Evolutionary conservation across 352 stramenopile species (phyloP), one percentile per base, ranked within the genome.

Genomic region (Phytophthora chlamydospora): DNA sequence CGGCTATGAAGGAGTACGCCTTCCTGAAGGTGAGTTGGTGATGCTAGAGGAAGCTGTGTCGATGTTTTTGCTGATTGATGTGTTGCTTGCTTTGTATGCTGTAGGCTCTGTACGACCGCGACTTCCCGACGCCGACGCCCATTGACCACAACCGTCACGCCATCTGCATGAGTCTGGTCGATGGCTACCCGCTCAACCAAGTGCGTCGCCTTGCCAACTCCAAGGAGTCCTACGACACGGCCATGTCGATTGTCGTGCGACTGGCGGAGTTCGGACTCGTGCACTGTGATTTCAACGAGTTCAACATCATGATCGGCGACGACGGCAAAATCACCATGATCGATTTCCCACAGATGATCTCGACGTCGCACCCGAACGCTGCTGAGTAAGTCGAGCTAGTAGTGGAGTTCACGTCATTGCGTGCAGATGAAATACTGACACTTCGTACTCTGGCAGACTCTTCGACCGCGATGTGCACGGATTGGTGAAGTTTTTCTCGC

Each of bases 331-430:
- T 99, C 14, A 99, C 97, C 13, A 96, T 99, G 73, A 99, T 99
- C 78, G 98, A 99, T 89, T 99, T 99, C 75, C 98, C 98, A 11
- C 98, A 99, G 83, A 99, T 99, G 98, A 97, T 99, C 47, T 99
- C 92, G 8, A 99, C 95, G 2, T 93, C 86, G 21, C 98, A 99
- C 76, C 88, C 92, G 6, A 99, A 99, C 77, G 98, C 98, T 27
- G 72, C 89, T 39, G 95, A 99, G 82, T 99, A 86, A 68, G 91
- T 73, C 12, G n/a, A 58, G 19, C 51, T 51, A 24, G 24, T 47
- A 19, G n/a, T 19, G 24, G 24, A 40, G 13, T 32, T 31, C 13
- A 41, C 16, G 7, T 58, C 9, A 5, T n/a, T 36, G 27, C 43
- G 16, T 17, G 14, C 11, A 38, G 17, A 19, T 36, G 7, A 43